Evolutionary conservation across 2,329 filamentous ascomycete genomes (phyloP), one percentile per base, ranked within the genome.

Genomic region (Penicillium sp.): DNA sequence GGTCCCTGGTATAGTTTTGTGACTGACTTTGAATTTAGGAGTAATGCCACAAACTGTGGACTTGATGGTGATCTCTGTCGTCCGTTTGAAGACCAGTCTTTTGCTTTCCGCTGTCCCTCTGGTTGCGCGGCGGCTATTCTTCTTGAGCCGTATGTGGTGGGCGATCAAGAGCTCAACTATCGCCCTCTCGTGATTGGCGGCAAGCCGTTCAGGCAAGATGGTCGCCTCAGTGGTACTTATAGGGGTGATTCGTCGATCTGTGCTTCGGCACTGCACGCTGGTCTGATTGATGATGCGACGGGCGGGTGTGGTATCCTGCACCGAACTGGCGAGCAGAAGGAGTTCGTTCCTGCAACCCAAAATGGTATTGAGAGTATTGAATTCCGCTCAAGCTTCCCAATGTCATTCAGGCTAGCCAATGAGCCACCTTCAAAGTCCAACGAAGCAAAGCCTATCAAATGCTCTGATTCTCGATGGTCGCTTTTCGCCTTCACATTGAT

Each of bases 181-280:
- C 75, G 75, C 39, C 77, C 75, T 7, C 67, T 85, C 3, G 81
- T 86, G 1, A 72, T 86, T 36, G 83, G 83, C 24, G 83, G 83
- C 1, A 77, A 77, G 2, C 70, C 75, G 4, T 67, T 72, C 6
- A 56, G 65, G 16, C 68, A 72, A 24, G 70, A 75, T 21, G 67
- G 73, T 21, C 69, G 72, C 5, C 68, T 73, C 4, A 73, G 75
- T 51, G 75, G 78, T 1, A 72, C 80, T 51, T 86, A 86, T 63
- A 81, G 84, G 13, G 81, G 79, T 16, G 84, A 86, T 64, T 85
- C 83, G 2, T 85, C 83, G 67, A 82, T 86, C 55, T 86, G 84
- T 61, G 79, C 77, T 14, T 79, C 83, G 3, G 84, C 83, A 39
- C 77, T 86, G 18, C 84, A 86, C 66, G 80, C 83, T 18, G 84